Conservation (phyloP, 345 rosid genomes). For the Syzygium aqueum region DNA sequence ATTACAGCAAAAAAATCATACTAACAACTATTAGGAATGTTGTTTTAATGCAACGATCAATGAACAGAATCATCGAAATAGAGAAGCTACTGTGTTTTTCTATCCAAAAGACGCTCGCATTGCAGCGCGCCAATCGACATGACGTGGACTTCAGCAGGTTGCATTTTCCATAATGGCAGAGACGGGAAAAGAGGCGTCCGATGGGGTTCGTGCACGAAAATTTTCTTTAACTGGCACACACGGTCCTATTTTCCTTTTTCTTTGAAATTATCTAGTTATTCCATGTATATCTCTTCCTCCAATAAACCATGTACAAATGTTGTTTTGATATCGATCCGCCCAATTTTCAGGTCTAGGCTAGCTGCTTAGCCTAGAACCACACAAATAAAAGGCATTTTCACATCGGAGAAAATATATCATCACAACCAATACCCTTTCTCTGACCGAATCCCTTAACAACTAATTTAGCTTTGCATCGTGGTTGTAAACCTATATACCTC, state of each 20-base stretch:
- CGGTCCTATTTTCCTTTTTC: background rate
- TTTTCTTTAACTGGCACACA: too few relatives aligned
- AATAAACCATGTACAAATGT: background rate
- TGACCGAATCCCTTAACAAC: too few relatives aligned
- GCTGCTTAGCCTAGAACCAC: too few relatives aligned
- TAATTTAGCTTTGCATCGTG: too few relatives aligned
- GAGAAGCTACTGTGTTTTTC: background rate
- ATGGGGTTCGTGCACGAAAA: background rate
- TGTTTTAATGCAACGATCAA: background rate
- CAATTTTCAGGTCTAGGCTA: too few relatives aligned
- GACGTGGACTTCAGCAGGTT: background rate
- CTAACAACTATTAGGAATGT: background rate
- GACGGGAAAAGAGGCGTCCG: background rate
- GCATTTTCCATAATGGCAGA: background rate
- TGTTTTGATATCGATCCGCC: background rate
- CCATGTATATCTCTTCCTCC: background rate
- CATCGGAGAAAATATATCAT: too few relatives aligned
- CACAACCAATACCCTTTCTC: too few relatives aligned
- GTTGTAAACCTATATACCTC: too few relatives aligned
- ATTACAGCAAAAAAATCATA: background rate
- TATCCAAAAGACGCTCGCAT: background rate
- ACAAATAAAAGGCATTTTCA: too few relatives aligned
- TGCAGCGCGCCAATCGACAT: background rate
- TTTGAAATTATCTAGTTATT: background rate
- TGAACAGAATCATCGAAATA: background rate